These are phyloP conservation scores for Amphirosellinia nigrospora DNA, from an alignment of 495 filamentous ascomycete species.

Conservation along the genomic window DNA sequence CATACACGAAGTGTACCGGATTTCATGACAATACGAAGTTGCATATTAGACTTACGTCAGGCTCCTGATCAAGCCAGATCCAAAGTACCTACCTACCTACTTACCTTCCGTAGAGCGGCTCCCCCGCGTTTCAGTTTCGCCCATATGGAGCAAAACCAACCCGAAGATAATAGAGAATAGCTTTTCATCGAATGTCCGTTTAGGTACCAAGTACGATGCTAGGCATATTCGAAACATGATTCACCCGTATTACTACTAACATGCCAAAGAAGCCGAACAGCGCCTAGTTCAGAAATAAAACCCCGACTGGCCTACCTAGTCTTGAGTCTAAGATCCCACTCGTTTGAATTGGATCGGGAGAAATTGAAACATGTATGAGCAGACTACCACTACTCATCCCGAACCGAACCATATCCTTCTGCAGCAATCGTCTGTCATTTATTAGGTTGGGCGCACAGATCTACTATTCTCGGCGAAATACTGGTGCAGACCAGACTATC, in stretches of 20 bases:
- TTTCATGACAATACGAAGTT: background rate
- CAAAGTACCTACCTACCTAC: background rate
- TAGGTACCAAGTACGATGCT: background rate
- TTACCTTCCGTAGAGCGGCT: background rate
- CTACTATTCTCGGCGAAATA: too few relatives aligned
- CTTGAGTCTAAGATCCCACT: background rate
- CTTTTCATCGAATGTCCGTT: background rate
- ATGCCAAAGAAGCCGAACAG: background rate
- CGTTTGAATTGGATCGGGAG: background rate
- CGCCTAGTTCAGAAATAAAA: constrained; percentile 8
- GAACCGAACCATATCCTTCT: too few relatives aligned
- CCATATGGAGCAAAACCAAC: background rate
- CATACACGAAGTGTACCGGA: background rate
- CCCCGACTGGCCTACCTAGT: background rate
- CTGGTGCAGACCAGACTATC: too few relatives aligned
- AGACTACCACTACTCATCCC: too few relatives aligned
- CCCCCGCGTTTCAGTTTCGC: background rate
- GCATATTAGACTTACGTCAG: constrained; percentile 10
- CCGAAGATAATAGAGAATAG: constrained; percentile 4
- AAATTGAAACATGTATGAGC: background rate
- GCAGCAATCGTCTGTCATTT: too few relatives aligned
- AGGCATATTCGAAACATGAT: constrained; percentile 19
- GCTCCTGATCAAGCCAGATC: background rate
- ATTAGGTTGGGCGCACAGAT: too few relatives aligned
- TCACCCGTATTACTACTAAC: constrained; percentile 6